Percentiles rank a stretch among this genome's conserved stretches.
These are phyloP conservation scores for Jimgerdemannia flammicorona DNA, from an alignment of 192 early-diverging fungal species.

Conservation along the genomic window DNA sequence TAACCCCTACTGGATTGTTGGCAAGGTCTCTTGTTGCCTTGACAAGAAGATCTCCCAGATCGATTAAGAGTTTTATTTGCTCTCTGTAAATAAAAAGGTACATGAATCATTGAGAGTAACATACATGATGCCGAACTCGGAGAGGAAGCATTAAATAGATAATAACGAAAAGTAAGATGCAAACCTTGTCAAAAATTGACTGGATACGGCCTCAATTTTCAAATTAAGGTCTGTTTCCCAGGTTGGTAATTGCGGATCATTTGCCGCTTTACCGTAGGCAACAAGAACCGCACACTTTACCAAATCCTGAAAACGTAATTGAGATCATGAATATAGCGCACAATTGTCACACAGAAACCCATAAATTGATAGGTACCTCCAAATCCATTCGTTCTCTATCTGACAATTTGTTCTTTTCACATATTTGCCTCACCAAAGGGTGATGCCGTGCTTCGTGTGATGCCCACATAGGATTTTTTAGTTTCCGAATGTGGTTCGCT, in stretches of 20 bases:
- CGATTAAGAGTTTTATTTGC: not conserved
- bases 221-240: not conserved
- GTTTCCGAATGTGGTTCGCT: not conserved
- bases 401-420: not conserved
- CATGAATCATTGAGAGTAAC: not conserved
- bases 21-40: not conserved
- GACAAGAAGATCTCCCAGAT: not conserved
- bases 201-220: not conserved
- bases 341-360: not conserved
- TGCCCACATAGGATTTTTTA: not conserved
- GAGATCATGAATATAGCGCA: not conserved
- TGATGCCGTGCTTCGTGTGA: not conserved
- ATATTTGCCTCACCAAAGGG: not conserved
- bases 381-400: not conserved
- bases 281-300: not conserved
- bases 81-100: not conserved
- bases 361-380: not conserved
- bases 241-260: not conserved
- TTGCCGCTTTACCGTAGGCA: not conserved
- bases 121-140: not conserved
- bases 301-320: not conserved
- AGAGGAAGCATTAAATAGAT: not conserved
- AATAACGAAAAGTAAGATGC: not conserved
- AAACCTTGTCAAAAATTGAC: not conserved
- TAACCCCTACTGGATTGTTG: not conserved